Percentiles rank a stretch among this genome's conserved stretches.
phyloP scores from a whole-genome alignment of 192 early-diverging fungal genomes.

The Borealophlyctis nickersoniae region DNA sequence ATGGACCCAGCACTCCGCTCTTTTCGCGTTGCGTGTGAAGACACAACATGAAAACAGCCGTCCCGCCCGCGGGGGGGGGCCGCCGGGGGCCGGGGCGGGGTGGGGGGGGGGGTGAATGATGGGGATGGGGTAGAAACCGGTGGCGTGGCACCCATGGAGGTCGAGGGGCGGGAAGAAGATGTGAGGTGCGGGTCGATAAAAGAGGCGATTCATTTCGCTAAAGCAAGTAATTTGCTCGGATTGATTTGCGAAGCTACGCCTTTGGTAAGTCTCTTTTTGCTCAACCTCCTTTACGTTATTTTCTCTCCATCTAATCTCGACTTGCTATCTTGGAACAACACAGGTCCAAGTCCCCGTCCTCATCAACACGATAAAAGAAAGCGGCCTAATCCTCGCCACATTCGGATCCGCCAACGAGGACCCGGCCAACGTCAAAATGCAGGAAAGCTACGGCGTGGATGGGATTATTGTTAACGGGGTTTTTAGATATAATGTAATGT shows the following conservation, averaged over 20 bases:
- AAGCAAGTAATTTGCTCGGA: slow-evolving; percentile 87
- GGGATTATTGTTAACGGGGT: slow-evolving; percentile 76
- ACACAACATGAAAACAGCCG: no score
- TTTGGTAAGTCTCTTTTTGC: slow-evolving; percentile 56
- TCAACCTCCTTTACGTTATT: not conserved
- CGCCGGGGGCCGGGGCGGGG: no score
- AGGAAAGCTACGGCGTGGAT: slow-evolving; percentile 85
- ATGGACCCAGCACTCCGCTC: no score
- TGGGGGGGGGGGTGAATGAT: no score
- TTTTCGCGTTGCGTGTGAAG: no score
- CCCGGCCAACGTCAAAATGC: slow-evolving; percentile 59
- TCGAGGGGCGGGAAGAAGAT: slow-evolving; percentile 29
- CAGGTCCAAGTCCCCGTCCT: slow-evolving; percentile 88
- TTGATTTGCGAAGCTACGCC: slow-evolving; percentile 87
- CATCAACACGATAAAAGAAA: slow-evolving; percentile 89
- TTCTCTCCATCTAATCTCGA: slow-evolving; percentile 1
- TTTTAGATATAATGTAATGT: slow-evolving; percentile 44
- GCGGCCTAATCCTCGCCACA: slow-evolving; percentile 85
- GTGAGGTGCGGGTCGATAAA: slow-evolving; percentile 70
- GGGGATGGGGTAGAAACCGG: no score
- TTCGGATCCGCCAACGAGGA: slow-evolving; percentile 79
- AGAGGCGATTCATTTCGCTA: slow-evolving; percentile 91
- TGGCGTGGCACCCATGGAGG: no score
- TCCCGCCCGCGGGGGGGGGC: no score
- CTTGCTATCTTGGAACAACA: not conserved